A percentile compares a stretch with the other conserved stretches of the same genome.
Evolutionary conservation across 768 basidiomycete genomes (phyloP).

Genomic region (Coprinopsis strossmayeri): DNA sequence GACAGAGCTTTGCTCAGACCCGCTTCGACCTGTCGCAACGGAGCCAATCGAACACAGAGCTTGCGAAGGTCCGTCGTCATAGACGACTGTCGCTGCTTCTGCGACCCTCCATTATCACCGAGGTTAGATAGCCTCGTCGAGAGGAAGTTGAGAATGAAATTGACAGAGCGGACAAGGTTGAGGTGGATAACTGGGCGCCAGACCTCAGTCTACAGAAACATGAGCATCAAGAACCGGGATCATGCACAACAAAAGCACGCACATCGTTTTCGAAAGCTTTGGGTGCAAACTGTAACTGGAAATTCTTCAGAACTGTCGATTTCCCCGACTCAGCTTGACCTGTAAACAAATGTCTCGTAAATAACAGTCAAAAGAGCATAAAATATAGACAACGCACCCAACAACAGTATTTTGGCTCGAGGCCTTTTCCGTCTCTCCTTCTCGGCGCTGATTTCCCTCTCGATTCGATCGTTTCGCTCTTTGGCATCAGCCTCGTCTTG

Average conservation of each 20-base stretch:
- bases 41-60: constrained; percentile 44
- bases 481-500: constrained; percentile 44
- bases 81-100: constrained; percentile 14
- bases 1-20: constrained; percentile 39
- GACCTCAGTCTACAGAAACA: constrained; percentile 30
- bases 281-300: constrained; percentile 56
- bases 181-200: constrained; percentile 67
- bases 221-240: neutral
- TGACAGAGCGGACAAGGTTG: constrained; percentile 52
- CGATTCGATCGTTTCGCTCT: constrained; percentile 47
- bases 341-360: constrained; percentile 15
- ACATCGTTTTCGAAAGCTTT: constrained; percentile 52
- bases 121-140: constrained; percentile 14
- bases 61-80: constrained; percentile 34
- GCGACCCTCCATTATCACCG: constrained; percentile 17
- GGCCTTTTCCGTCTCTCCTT: constrained; percentile 30
- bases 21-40: constrained; percentile 50
- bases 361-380: neutral
- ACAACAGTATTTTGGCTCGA: constrained; percentile 46
- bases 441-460: constrained; percentile 42
- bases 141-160: constrained; percentile 32
- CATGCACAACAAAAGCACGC: constrained; percentile 8
- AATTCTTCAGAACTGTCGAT: constrained; percentile 61
- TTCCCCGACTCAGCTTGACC: constrained; percentile 68
- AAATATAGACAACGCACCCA: constrained; percentile 34